Conservation (phyloP, 768 basidiomycete species). For the Tulasnella sp. region DNA sequence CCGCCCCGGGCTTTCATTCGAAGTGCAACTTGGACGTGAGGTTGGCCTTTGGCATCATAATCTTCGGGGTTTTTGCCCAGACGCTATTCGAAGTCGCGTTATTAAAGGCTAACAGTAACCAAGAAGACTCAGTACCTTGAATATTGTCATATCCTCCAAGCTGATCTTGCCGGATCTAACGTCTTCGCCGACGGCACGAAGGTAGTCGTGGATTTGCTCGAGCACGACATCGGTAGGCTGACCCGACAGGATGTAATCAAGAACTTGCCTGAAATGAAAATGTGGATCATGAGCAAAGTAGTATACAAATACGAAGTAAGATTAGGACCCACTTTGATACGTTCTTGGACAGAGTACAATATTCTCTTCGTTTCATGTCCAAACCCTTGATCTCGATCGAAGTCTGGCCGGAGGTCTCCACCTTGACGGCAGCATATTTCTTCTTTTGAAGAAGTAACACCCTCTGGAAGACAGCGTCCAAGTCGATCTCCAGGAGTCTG, state of each 20-base stretch:
- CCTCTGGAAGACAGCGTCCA: slow-evolving; percentile 92
- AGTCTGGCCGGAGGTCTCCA: slow-evolving; percentile 78
- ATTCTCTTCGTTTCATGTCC: slow-evolving; percentile 99
- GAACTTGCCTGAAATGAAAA: slow-evolving; percentile 64
- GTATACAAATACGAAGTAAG: not conserved
- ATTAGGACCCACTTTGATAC: slow-evolving; percentile 78
- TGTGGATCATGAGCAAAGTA: not conserved
- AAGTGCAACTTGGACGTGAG: slow-evolving; percentile 95
- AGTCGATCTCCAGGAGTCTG: slow-evolving; percentile 93
- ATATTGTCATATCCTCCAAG: slow-evolving; percentile 92
- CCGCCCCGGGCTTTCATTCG: slow-evolving; percentile 84
- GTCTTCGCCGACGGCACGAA: slow-evolving; percentile 72
- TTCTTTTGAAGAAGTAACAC: slow-evolving; percentile 95
- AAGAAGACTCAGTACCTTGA: slow-evolving; percentile 62
- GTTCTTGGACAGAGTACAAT: slow-evolving; percentile 86
- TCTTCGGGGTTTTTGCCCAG: slow-evolving; percentile 96
- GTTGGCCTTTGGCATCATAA: slow-evolving; percentile 93
- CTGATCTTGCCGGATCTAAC: slow-evolving; percentile 77
- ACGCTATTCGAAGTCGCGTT: slow-evolving; percentile 57
- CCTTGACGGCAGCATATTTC: slow-evolving; percentile 97
- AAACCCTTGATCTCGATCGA: slow-evolving; percentile 92
- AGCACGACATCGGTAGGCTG: slow-evolving; percentile 88
- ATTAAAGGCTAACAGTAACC: not conserved
- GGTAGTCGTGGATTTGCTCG: slow-evolving; percentile 90
- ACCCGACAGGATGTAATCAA: slow-evolving; percentile 89